Percentiles rank a stretch among this genome's conserved stretches.
These are phyloP conservation scores for Hordeum pubiflorum DNA, from an alignment of 202 grass and related monocot species.

Conservation along the genomic window DNA sequence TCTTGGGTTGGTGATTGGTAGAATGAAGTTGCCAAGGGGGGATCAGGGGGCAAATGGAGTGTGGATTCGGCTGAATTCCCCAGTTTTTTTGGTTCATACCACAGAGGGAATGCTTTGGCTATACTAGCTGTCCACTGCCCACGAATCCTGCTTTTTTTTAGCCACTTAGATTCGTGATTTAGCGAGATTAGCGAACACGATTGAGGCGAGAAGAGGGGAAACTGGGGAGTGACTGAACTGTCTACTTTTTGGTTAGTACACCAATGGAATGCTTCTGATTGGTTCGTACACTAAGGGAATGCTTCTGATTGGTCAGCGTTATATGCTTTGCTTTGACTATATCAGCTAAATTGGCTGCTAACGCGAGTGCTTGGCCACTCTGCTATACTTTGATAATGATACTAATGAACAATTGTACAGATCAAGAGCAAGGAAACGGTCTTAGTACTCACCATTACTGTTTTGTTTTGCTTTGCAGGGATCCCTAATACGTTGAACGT, in stretches of 20 bases:
- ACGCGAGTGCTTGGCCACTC: not conserved
- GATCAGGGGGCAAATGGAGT: not conserved
- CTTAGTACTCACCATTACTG: not conserved
- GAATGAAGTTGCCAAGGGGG: no score
- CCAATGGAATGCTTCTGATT: no score
- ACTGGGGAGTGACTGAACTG: not conserved
- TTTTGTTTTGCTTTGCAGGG: constrained; percentile 33
- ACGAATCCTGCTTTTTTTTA: no score
- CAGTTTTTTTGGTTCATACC: not conserved
- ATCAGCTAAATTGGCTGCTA: not conserved
- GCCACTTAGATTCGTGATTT: not conserved
- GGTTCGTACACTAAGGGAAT: not conserved
- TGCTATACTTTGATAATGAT: not conserved
- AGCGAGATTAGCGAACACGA: not conserved
- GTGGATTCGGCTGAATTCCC: not conserved
- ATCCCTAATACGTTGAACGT: constrained; percentile 86
- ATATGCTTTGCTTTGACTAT: not conserved
- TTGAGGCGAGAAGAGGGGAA: not conserved
- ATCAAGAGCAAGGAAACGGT: not conserved
- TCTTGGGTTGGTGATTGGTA: not conserved
- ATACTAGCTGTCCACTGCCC: not conserved
- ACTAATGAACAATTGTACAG: not conserved
- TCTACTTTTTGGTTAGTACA: not conserved
- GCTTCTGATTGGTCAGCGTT: not conserved
- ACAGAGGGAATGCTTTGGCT: not conserved